Evolutionary conservation across 805 yeast species (phyloP).

Genomic region (Lipomyces oligophaga): DNA sequence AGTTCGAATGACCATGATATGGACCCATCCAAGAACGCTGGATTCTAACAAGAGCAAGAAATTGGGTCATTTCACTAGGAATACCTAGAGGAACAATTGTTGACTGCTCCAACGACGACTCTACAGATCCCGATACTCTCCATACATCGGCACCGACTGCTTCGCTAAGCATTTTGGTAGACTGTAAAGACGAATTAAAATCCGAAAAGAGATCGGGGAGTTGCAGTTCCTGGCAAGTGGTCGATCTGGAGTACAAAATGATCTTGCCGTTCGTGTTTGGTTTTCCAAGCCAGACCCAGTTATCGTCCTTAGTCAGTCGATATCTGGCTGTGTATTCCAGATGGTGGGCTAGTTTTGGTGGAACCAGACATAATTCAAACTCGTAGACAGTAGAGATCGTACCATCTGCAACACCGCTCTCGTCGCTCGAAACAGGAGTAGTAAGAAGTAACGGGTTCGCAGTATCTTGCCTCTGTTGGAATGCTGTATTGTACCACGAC

Average conservation of each 20-base stretch:
- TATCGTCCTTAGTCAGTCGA: slow-evolving; percentile 1
- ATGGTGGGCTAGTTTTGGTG: slow-evolving; percentile 11
- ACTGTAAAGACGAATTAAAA: slow-evolving; percentile 3
- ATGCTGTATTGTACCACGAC: slow-evolving; percentile 14
- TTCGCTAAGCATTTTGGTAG: slow-evolving; percentile 11
- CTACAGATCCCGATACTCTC: slow-evolving; percentile 12
- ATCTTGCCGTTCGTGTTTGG: slow-evolving; percentile 12
- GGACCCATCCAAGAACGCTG: slow-evolving; percentile 27
- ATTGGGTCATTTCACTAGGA: slow-evolving; percentile 16
- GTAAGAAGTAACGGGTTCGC: background rate
- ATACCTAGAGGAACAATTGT: slow-evolving; percentile 9
- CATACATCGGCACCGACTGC: slow-evolving; percentile 16
- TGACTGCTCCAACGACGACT: slow-evolving; percentile 2
- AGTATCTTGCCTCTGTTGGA: background rate
- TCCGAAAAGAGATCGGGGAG: slow-evolving; percentile 13
- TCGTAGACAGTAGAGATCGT: background rate
- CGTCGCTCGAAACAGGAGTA: background rate
- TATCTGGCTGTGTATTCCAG: slow-evolving; percentile 26
- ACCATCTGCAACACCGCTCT: background rate
- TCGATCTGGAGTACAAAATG: slow-evolving; percentile 1
- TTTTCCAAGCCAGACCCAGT: slow-evolving; percentile 26
- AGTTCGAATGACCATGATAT: slow-evolving; percentile 16
- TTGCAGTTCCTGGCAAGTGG: too few relatives aligned
- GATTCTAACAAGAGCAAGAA: slow-evolving; percentile 19
- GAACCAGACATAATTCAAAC: slow-evolving; percentile 14